phyloP scores from a whole-genome alignment of 345 rosid genomes.

The Linum trigynum region DNA sequence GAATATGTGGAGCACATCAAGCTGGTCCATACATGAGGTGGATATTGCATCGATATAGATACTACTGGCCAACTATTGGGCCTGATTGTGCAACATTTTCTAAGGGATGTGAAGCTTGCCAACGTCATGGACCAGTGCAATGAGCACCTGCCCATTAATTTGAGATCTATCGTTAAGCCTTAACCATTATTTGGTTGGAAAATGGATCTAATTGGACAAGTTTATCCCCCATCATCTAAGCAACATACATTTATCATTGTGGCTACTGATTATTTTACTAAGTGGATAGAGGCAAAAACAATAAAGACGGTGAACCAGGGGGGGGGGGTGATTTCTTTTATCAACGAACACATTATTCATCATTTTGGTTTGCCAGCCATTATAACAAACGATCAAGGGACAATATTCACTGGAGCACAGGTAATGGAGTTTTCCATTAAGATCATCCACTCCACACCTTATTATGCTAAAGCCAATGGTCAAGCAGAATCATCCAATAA shows the following conservation, averaged over 20 bases:
- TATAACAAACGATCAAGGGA: constrained; percentile 3
- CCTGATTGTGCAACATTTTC: neutral
- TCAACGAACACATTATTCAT: constrained; percentile 5
- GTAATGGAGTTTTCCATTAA: neutral
- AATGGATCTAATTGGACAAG: neutral
- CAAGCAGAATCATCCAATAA: constrained; percentile 2
- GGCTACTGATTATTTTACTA: constrained; percentile 2
- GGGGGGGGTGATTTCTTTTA: neutral
- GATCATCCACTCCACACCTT: neutral
- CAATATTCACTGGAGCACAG: neutral
- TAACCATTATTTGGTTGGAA: neutral
- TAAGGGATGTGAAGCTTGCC: neutral
- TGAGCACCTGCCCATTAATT: neutral
- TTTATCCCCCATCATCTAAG: constrained; percentile 1
- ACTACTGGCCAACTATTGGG: neutral
- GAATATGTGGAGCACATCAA: neutral
- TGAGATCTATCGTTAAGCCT: neutral
- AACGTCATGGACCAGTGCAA: neutral
- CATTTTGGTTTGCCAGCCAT: neutral
- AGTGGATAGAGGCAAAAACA: neutral
- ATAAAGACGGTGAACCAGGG: neutral
- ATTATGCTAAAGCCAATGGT: constrained; percentile 5
- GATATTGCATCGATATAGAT: neutral
- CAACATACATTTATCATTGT: neutral
- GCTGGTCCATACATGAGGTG: neutral